These are phyloP conservation scores for Ziziphus jujuba DNA, from an alignment of 306 rosid genomes.

Conservation along the genomic window DNA sequence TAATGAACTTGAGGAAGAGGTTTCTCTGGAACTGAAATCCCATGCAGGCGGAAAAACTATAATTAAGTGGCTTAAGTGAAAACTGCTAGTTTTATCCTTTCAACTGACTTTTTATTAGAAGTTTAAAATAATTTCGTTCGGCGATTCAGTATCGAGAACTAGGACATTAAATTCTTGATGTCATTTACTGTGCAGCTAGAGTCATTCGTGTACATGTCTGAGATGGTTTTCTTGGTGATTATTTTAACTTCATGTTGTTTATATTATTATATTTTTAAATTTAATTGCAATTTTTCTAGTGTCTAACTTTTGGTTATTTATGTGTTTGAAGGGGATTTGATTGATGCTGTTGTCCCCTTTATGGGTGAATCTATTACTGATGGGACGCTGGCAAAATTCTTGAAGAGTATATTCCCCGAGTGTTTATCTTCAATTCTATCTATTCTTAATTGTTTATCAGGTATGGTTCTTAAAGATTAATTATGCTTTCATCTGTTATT, in stretches of 20 bases:
- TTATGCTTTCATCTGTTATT: constrained; percentile 24
- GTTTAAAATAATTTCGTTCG: too few species aligned
- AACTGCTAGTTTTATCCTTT: background rate
- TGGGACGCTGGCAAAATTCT: constrained; percentile 70
- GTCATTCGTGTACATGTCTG: too few species aligned
- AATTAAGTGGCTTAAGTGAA: background rate
- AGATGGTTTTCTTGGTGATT: too few species aligned
- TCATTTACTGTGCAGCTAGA: too few species aligned
- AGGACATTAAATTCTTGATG: background rate
- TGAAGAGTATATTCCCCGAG: constrained; percentile 58
- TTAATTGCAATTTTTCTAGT: background rate
- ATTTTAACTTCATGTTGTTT: background rate
- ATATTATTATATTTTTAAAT: background rate
- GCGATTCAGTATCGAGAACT: background rate
- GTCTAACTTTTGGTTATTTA: constrained; percentile 24
- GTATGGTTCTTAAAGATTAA: constrained; percentile 11
- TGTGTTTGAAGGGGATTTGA: constrained; percentile 53
- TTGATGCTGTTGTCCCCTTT: constrained; percentile 79
- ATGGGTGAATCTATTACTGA: constrained; percentile 82
- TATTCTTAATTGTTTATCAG: background rate
- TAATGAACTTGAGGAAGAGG: background rate
- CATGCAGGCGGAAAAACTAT: background rate
- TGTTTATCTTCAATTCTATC: background rate
- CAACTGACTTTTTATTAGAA: background rate
- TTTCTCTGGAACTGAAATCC: background rate